These are phyloP conservation scores for Oemleria cerasiformis DNA, from an alignment of 306 rosid genomes.

Conservation along the genomic window DNA sequence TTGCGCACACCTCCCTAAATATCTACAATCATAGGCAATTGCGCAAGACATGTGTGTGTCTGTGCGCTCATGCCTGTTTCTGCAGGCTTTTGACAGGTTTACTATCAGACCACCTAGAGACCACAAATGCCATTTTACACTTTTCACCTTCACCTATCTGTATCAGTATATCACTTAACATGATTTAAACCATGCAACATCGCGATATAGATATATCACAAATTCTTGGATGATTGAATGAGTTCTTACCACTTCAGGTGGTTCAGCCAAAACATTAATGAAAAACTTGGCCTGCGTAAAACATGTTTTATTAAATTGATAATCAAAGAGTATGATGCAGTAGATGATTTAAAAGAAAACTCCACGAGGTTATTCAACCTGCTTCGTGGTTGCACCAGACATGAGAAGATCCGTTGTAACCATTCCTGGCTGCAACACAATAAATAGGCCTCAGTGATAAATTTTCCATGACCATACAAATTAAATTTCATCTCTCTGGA, in stretches of 20 bases:
- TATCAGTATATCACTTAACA: not conserved
- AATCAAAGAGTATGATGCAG: not conserved
- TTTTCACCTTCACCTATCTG: not conserved
- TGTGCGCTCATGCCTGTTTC: not conserved
- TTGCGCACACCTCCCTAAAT: too few relatives aligned
- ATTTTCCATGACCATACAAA: slow-evolving; percentile 1
- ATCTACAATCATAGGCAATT: too few relatives aligned
- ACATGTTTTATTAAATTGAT: not conserved
- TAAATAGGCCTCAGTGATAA: slow-evolving; percentile 1
- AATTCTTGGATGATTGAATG: not conserved
- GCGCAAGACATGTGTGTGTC: not conserved
- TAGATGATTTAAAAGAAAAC: slow-evolving; percentile 10
- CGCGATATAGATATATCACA: not conserved
- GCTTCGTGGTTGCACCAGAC: slow-evolving; percentile 94
- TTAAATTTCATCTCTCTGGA: not conserved
- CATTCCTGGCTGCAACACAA: slow-evolving; percentile 89
- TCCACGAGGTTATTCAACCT: slow-evolving; percentile 41
- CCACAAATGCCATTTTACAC: not conserved
- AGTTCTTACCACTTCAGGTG: slow-evolving; percentile 87
- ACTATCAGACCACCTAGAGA: not conserved
- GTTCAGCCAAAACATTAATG: slow-evolving; percentile 93
- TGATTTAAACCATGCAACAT: not conserved
- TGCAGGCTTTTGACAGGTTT: not conserved
- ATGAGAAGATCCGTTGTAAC: slow-evolving; percentile 98
- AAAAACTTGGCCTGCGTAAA: slow-evolving; percentile 88